These are phyloP conservation scores for Sugiyamaella japonica DNA, from an alignment of 1,139 yeast genomes.

Conservation along the genomic window DNA sequence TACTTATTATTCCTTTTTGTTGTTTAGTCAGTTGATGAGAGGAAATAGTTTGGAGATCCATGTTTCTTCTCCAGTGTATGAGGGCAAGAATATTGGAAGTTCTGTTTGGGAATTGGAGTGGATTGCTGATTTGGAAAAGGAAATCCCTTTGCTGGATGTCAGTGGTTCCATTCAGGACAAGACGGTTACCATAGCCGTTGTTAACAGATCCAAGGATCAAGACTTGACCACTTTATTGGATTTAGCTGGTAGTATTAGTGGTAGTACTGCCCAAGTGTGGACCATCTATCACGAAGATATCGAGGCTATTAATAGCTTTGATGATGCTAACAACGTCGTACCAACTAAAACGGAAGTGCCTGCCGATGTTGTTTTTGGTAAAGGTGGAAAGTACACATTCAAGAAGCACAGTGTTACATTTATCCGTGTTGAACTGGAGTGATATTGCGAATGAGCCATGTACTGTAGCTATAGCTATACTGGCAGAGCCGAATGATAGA, in stretches of 20 bases:
- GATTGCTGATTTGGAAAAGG: slow-evolving; percentile 29
- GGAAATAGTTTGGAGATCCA: slow-evolving; percentile 39
- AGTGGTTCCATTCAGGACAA: slow-evolving; percentile 29
- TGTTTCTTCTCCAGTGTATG: slow-evolving; percentile 36
- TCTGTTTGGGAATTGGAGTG: slow-evolving; percentile 26
- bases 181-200: slow-evolving; percentile 36
- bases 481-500: background rate
- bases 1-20: slow-evolving; percentile 37
- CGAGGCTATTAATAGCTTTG: slow-evolving; percentile 34
- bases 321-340: slow-evolving; percentile 19
- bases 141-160: slow-evolving; percentile 34
- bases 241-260: slow-evolving; percentile 25
- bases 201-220: slow-evolving; percentile 35
- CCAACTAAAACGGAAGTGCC: slow-evolving; percentile 7
- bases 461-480: background rate
- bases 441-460: background rate
- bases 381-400: slow-evolving; percentile 4
- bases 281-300: slow-evolving; percentile 38
- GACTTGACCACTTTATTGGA: slow-evolving; percentile 32
- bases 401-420: slow-evolving; percentile 25
- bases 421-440: slow-evolving; percentile 26
- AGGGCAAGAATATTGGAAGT: slow-evolving; percentile 34
- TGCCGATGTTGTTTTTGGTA: background rate
- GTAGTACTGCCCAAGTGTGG: slow-evolving; percentile 30
- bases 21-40: slow-evolving; percentile 40